phyloP scores from a whole-genome alignment of 306 rosid species.

The Cucurbita argyrosperma region DNA sequence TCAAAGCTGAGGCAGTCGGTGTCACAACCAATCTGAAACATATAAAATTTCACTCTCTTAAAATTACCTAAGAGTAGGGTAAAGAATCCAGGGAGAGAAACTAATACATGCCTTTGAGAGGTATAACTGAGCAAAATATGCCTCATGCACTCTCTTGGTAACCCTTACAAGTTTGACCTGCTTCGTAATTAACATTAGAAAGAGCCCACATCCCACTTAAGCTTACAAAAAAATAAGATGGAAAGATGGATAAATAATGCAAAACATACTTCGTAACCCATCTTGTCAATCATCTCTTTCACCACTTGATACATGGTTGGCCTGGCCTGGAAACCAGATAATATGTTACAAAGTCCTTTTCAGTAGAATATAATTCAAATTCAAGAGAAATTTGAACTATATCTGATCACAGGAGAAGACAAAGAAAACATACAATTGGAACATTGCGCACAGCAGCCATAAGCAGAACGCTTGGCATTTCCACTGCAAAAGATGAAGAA shows the following conservation, averaged over 20 bases:
- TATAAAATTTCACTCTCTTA: background rate
- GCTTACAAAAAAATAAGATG: background rate
- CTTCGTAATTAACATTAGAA: background rate
- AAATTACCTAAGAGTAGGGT: background rate
- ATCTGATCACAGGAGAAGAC: background rate
- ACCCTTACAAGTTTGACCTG: conserved; percentile 85
- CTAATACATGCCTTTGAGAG: conserved; percentile 55
- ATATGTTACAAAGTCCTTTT: conserved; percentile 2
- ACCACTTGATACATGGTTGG: conserved; percentile 94
- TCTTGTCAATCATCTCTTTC: conserved; percentile 80
- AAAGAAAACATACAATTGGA: conserved; percentile 51
- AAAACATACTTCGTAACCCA: conserved; percentile 80
- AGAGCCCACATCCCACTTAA: background rate
- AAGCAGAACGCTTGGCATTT: conserved; percentile 85
- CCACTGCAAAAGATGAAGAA: conserved; percentile 45
- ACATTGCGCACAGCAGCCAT: conserved; percentile 92
- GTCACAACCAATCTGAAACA: conserved; percentile 55
- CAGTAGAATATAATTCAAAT: conserved; percentile 4
- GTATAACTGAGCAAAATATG: conserved; percentile 87
- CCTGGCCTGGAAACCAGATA: conserved; percentile 54
- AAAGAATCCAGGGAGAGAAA: background rate
- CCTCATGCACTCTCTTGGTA: conserved; percentile 90
- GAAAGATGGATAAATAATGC: background rate
- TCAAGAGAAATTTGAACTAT: background rate
- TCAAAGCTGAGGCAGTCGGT: conserved; percentile 67